Base-by-base conservation (phyloP, 768 basidiomycete genomes). In the Rhodosporidiobolus odoratus region DNA sequence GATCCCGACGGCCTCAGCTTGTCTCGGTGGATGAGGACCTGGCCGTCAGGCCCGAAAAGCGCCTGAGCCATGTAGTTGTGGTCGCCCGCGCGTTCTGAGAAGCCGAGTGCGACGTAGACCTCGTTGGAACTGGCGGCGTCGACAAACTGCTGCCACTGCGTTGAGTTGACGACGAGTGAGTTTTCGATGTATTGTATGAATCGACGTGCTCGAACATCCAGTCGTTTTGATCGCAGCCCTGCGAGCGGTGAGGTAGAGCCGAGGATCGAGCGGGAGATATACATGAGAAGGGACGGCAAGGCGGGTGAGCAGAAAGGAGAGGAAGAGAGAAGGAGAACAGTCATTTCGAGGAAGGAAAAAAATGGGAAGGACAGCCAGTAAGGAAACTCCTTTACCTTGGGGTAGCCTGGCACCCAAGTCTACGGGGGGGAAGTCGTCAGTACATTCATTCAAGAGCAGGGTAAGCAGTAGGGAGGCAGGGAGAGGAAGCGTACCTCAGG, bases 21-120 rank as follows among this genome's bases (percentile, higher is more conserved):
- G 53, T 65, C 64, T 6, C 69, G 58, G 30, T 71, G 69, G 43
- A 71, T 71, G 19, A 71, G 45, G 7, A 61, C 58, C 43, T 66
- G 59, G 32, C 69, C 69, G 15, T 62, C 43, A 2, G 64, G 69
- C 1, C 52, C 61, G 41, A 71, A 27, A 13, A 71, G 59, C 17
- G 69, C 69, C 37, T 57, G 35, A 2, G 37, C 64, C 69, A 71
- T 71, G 64, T 71, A 71, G 41, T 66, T 53, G 30, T 65, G 32
- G n/a, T 66, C 59, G 27, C 30, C 59, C 6, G 40, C 58, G 21
- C 53, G 38, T 53, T 71, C 69, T 15, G 69, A 66, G 53, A 57
- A 71, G 52, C 64, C 69, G 5, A 71, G 27, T 5, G 34, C 63
- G 52, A 71, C 58, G 59, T 71, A 71, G 53, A 71, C 54, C 32